Evolutionary conservation across 2,329 filamentous ascomycete species (phyloP).

Genomic region (Ophiocordyceps robertsii): DNA sequence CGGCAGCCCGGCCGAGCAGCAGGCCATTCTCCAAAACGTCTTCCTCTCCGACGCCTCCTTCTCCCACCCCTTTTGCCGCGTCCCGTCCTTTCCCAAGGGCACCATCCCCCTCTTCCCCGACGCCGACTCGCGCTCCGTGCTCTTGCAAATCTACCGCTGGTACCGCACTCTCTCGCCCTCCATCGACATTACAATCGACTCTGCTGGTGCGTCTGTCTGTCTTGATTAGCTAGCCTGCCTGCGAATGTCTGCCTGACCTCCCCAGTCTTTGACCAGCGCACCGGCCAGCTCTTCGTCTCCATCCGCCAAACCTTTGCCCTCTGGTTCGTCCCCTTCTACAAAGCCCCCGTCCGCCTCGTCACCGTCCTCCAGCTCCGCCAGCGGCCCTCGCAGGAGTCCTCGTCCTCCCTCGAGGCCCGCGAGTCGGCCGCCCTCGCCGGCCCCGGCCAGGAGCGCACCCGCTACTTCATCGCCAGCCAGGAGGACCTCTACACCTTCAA

Average conservation of each 20-base stretch:
- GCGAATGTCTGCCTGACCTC: too few relatives aligned
- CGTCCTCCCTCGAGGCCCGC: slow-evolving; percentile 2
- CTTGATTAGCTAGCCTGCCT: too few relatives aligned
- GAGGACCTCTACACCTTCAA: slow-evolving; percentile 72
- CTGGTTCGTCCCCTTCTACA: slow-evolving; percentile 66
- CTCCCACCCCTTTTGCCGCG: slow-evolving; percentile 64
- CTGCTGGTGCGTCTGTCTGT: slow-evolving; percentile 24
- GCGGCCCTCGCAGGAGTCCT: slow-evolving; percentile 15
- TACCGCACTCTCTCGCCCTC: slow-evolving; percentile 71
- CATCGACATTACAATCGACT: slow-evolving; percentile 55
- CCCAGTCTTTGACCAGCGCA: slow-evolving; percentile 53
- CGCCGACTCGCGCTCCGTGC: slow-evolving; percentile 50
- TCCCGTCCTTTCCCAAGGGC: slow-evolving; percentile 36
- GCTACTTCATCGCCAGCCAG: slow-evolving; percentile 62
- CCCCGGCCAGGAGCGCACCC: slow-evolving; percentile 9
- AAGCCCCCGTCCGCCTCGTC: slow-evolving; percentile 52
- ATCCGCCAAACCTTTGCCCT: slow-evolving; percentile 65
- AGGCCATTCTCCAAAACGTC: slow-evolving; percentile 52
- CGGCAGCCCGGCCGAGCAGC: slow-evolving; percentile 52
- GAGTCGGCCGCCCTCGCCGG: slow-evolving; percentile 6
- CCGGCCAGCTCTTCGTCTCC: slow-evolving; percentile 57
- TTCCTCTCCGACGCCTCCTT: slow-evolving; percentile 63
- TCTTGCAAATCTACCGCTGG: slow-evolving; percentile 64
- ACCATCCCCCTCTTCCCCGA: slow-evolving; percentile 25
- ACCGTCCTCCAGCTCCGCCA: slow-evolving; percentile 51